These are phyloP conservation scores for Tolypocladium sp. DNA, from an alignment of 2,329 filamentous ascomycete species.

Conservation along the genomic window DNA sequence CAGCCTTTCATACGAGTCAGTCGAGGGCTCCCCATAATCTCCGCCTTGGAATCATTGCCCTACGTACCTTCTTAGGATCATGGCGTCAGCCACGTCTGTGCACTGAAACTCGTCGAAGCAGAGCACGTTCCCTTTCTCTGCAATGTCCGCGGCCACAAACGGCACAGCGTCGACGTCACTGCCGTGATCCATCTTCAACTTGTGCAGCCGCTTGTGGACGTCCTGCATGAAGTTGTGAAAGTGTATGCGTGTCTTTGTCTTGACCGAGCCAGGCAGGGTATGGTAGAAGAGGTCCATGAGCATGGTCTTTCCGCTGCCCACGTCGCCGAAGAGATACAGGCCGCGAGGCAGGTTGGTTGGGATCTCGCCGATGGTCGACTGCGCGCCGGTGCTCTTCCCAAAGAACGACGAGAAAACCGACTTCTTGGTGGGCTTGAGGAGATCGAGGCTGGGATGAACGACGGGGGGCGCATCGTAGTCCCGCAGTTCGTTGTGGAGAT, in stretches of 20 bases:
- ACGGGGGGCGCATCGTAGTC: constrained; percentile 67
- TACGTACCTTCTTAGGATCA: constrained; percentile 76
- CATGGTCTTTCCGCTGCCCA: constrained; percentile 98
- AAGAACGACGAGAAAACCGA: constrained; percentile 56
- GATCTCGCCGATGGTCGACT: constrained; percentile 40
- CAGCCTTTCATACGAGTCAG: constrained; percentile 36
- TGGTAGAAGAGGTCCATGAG: constrained; percentile 98
- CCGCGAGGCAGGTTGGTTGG: constrained; percentile 74
- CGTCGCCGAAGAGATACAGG: constrained; percentile 91
- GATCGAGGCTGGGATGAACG: constrained; percentile 67
- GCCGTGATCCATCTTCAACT: constrained; percentile 80
- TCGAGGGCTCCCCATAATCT: background rate
- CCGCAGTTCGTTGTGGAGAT: constrained; percentile 74
- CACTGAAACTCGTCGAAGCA: constrained; percentile 99
- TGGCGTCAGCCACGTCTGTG: constrained; percentile 95
- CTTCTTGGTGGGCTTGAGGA: constrained; percentile 44
- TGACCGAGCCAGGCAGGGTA: constrained; percentile 72
- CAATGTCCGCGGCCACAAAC: constrained; percentile 91
- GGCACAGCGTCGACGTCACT: constrained; percentile 85
- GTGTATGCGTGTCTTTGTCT: constrained; percentile 83
- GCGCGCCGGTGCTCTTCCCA: constrained; percentile 31
- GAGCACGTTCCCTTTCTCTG: constrained; percentile 71
- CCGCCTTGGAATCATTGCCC: background rate
- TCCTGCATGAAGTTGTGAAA: constrained; percentile 99
- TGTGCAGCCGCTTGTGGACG: constrained; percentile 83